phyloP scores from a whole-genome alignment of 2,329 filamentous ascomycete species.

The Diaporthe destruens region DNA sequence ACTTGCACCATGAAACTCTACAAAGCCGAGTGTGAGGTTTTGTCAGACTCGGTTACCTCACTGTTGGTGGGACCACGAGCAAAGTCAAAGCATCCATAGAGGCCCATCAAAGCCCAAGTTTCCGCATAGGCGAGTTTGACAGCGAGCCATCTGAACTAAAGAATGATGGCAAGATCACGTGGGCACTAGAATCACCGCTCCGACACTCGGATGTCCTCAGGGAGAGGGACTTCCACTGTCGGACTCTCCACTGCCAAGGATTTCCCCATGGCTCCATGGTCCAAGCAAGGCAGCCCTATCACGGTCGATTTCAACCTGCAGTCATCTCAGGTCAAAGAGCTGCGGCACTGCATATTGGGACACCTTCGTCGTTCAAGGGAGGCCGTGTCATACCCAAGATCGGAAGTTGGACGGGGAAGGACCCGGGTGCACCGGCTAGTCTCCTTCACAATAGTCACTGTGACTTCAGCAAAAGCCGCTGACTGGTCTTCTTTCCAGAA shows the following conservation, averaged over 20 bases:
- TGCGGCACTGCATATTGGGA: conserved; percentile 66
- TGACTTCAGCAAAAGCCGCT: no score
- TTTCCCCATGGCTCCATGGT: conserved; percentile 71
- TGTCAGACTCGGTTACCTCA: conserved; percentile 61
- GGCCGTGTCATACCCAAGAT: conserved; percentile 62
- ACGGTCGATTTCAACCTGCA: conserved; percentile 65
- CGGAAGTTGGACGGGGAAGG: conserved; percentile 49
- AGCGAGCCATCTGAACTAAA: conserved; percentile 67
- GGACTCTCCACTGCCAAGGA: conserved; percentile 59
- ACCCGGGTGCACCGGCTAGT: conserved; percentile 42
- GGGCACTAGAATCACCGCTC: conserved; percentile 66
- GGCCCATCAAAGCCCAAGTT: conserved; percentile 57
- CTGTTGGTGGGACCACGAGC: conserved; percentile 60
- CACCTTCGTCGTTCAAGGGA: conserved; percentile 68
- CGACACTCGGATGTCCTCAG: conserved; percentile 65
- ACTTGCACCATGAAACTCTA: conserved; percentile 78
- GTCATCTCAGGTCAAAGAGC: conserved; percentile 54
- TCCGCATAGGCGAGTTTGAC: conserved; percentile 69
- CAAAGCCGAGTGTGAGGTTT: conserved; percentile 69
- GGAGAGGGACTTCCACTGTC: conserved; percentile 66
- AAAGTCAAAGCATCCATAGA: conserved; percentile 63
- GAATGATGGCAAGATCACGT: conserved; percentile 66
- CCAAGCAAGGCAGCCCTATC: conserved; percentile 59
- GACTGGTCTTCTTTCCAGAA: conserved; percentile 51
- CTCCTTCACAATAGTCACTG: not conserved